phyloP scores from a whole-genome alignment of 768 basidiomycete species.

The Termitomyces sp. region DNA sequence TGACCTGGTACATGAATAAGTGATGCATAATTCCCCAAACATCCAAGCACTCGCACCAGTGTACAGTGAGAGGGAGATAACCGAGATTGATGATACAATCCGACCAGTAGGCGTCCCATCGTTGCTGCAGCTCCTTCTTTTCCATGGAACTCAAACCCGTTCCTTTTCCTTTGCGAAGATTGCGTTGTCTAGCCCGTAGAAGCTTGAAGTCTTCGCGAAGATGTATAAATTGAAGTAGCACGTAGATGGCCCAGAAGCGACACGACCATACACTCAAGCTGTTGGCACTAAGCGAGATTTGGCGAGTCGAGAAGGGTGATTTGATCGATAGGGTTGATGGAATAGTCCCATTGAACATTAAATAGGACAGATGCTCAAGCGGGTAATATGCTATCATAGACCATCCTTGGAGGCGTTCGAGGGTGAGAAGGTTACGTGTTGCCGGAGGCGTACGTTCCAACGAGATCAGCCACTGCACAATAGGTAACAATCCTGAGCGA shows the following conservation, averaged over 20 bases:
- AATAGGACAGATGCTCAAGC: constrained; percentile 72
- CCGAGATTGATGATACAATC: constrained; percentile 70
- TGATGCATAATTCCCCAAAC: neutral
- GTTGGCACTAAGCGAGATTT: constrained; percentile 42
- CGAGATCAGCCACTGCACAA: constrained; percentile 76
- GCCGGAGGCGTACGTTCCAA: constrained; percentile 71
- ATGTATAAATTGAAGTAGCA: constrained; percentile 73
- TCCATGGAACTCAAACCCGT: constrained; percentile 44
- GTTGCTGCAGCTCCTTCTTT: constrained; percentile 50
- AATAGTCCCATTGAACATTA: constrained; percentile 58
- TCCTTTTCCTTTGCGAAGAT: constrained; percentile 57
- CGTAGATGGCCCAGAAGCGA: constrained; percentile 80
- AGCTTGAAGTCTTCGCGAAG: constrained; percentile 65
- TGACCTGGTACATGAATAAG: constrained; percentile 48
- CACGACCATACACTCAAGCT: constrained; percentile 66
- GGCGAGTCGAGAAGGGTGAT: constrained; percentile 40
- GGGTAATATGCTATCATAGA: constrained; percentile 81
- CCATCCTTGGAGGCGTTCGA: constrained; percentile 79
- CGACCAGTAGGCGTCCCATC: constrained; percentile 69
- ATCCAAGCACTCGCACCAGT: constrained; percentile 56
- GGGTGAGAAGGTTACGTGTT: constrained; percentile 66
- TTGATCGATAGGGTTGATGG: constrained; percentile 47
- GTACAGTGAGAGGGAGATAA: constrained; percentile 80
- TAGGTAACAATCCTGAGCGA: constrained; percentile 65
- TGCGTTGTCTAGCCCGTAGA: constrained; percentile 50